Evolutionary conservation across 2,329 filamentous ascomycete species (phyloP), one percentile per base, ranked within the genome.

Genomic region (Plenodomus tracheiphilus): DNA sequence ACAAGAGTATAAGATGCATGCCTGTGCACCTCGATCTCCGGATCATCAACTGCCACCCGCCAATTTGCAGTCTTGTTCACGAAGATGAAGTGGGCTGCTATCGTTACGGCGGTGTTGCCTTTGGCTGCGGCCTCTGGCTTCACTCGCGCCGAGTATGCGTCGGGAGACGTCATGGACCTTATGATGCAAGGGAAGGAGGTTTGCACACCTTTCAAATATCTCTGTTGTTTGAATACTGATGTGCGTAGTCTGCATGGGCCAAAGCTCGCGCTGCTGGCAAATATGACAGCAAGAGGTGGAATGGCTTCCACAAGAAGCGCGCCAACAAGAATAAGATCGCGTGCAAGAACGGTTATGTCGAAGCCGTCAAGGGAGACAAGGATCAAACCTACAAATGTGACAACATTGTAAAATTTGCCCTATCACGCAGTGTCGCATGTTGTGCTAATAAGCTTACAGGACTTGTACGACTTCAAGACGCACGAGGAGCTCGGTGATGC

Each of bases 391-490:
- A 74, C 64, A 68, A 68, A 49, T 75, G 72, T 60, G 71, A 72
- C 51, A 65, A 72, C 47, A 74, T 82, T 11, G 28, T 32, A 15
- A 11, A 11, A 8, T 32, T 6, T 32, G 11, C 32, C 30, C n/a
- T 13, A 4, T 35, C 17, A 28, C 15, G 9, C 28, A 9, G 21
- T 28, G 17, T 17, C 17, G 37, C 2, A 19, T 21, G 25, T 28
- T 9, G 16, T 35, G 6, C 47, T 62, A 42, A 62, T 41, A 5
- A 30, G 22, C 36, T 19, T 16, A 32, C 28, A 32, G 28, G 81
- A 84, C 56, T 72, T 83, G 20, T 81, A 82, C 65, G 78, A 81
- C 59, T 84, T 84, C 68, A 71, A 80, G 52, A 78, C 75, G 43
- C 82, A 85, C 53, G 74, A 75, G 15, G 78, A 79, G 41, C 76